These are phyloP conservation scores for Penicillium janthinellum DNA, from an alignment of 2,329 filamentous ascomycete genomes.

Conservation along the genomic window DNA sequence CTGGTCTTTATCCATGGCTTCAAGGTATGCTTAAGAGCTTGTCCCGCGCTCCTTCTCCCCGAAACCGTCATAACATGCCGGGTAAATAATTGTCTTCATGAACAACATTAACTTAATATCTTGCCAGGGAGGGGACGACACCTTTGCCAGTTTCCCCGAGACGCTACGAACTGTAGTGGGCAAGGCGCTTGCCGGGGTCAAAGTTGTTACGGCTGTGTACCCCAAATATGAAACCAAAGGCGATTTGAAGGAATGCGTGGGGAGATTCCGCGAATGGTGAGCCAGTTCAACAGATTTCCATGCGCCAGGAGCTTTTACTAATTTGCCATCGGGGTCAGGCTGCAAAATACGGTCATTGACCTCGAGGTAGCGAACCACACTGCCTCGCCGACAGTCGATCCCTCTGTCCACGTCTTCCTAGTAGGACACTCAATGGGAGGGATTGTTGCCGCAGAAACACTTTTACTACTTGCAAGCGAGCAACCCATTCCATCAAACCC, in stretches of 20 bases:
- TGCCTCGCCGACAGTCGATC: slow-evolving; percentile 80
- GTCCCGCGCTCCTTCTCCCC: slow-evolving; percentile 5
- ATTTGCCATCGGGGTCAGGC: slow-evolving; percentile 52
- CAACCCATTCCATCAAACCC: slow-evolving; percentile 49
- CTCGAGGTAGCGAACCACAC: slow-evolving; percentile 82
- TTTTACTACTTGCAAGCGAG: slow-evolving; percentile 73
- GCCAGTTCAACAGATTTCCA: neutral
- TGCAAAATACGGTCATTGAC: slow-evolving; percentile 91
- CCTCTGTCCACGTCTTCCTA: slow-evolving; percentile 78
- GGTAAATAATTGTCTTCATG: neutral
- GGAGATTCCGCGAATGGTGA: slow-evolving; percentile 52
- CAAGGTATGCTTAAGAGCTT: slow-evolving; percentile 39
- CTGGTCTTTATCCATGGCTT: slow-evolving; percentile 54
- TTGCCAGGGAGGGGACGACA: slow-evolving; percentile 51
- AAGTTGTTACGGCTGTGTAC: slow-evolving; percentile 47
- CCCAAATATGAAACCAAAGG: slow-evolving; percentile 54
- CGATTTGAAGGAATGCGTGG: slow-evolving; percentile 50
- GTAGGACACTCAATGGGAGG: slow-evolving; percentile 90
- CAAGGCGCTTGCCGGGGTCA: slow-evolving; percentile 46
- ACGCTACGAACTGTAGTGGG: slow-evolving; percentile 45
- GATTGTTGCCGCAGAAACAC: slow-evolving; percentile 88
- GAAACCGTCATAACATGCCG: neutral
- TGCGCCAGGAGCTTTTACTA: neutral
- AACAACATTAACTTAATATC: slow-evolving; percentile 6
- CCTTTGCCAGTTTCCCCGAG: slow-evolving; percentile 51